Evolutionary conservation across 768 basidiomycete species (phyloP).

Genomic region (Exsudoporus frostii): DNA sequence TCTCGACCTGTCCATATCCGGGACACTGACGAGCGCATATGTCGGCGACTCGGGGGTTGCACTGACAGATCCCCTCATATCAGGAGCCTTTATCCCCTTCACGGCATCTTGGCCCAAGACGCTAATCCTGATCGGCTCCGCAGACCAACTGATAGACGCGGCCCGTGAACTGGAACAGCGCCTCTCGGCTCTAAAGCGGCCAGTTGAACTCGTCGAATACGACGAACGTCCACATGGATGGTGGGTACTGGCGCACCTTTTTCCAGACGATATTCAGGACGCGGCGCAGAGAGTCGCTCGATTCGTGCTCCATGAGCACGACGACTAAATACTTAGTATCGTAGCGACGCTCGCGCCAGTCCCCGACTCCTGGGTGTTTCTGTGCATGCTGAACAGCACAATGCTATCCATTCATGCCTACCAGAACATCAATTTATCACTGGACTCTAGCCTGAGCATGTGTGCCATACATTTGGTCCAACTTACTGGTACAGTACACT

Average conservation of each 20-base stretch:
- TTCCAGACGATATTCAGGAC: slow-evolving; percentile 14
- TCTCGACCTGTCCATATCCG: neutral
- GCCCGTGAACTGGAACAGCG: slow-evolving; percentile 10
- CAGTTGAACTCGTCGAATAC: slow-evolving; percentile 26
- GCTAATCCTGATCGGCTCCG: slow-evolving; percentile 18
- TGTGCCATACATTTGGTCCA: no score
- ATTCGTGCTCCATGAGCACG: neutral
- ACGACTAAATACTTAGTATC: no score
- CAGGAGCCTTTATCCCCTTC: slow-evolving; percentile 15
- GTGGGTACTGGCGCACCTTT: slow-evolving; percentile 18
- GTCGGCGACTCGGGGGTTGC: slow-evolving; percentile 8
- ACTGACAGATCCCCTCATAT: slow-evolving; percentile 16
- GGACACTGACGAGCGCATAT: neutral
- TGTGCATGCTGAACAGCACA: no score
- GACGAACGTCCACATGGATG: slow-evolving; percentile 20
- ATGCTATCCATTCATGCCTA: no score
- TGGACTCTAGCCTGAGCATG: no score
- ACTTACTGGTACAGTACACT: no score
- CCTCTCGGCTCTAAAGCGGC: neutral
- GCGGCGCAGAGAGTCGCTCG: slow-evolving; percentile 8
- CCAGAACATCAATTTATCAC: no score
- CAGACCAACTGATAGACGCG: slow-evolving; percentile 11
- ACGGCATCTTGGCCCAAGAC: slow-evolving; percentile 20
- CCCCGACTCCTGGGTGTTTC: no score
- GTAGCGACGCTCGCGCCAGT: no score